phyloP scores from a whole-genome alignment of 345 rosid genomes.

The Geranium brycei region DNA sequence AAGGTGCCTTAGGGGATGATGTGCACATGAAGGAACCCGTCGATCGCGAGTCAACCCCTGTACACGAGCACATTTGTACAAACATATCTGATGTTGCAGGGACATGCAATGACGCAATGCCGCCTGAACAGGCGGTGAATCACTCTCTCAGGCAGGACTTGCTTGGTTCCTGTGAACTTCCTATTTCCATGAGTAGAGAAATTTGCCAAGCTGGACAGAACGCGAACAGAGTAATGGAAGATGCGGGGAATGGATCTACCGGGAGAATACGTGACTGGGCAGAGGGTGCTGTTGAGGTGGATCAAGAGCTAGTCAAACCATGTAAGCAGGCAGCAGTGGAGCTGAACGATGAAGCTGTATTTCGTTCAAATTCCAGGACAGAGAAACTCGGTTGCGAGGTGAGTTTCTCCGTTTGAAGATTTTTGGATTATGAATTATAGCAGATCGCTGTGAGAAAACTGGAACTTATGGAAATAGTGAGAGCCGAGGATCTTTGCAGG shows the following conservation, averaged over 20 bases:
- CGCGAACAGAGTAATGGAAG: conserved; percentile 14
- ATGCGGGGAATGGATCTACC: conserved; percentile 11
- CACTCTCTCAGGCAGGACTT: conserved; percentile 4
- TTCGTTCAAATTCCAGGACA: conserved; percentile 20
- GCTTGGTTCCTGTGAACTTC: conserved; percentile 25
- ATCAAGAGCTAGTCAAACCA: conserved; percentile 25
- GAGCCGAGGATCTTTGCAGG: conserved; percentile 20
- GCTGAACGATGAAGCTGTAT: conserved; percentile 16
- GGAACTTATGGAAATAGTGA: conserved; percentile 32
- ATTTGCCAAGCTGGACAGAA: conserved; percentile 14
- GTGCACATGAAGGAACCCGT: neutral
- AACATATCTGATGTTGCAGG: conserved; percentile 16
- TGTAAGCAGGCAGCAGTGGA: conserved; percentile 22
- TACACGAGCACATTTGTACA: conserved; percentile 13
- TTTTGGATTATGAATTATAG: conserved; percentile 21
- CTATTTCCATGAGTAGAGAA: conserved; percentile 13
- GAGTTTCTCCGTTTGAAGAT: conserved; percentile 18
- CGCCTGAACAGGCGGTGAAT: neutral
- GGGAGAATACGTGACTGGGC: conserved; percentile 13
- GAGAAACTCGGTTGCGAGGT: conserved; percentile 16
- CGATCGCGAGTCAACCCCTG: neutral
- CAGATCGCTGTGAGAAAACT: conserved; percentile 25
- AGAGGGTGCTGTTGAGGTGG: conserved; percentile 23
- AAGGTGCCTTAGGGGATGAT: conserved; percentile 8
- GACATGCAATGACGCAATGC: conserved; percentile 22